Percentiles rank a stretch among this genome's conserved stretches.
These are phyloP conservation scores for Agastache rugosa DNA, from an alignment of 257 asterid species.

Conservation along the genomic window DNA sequence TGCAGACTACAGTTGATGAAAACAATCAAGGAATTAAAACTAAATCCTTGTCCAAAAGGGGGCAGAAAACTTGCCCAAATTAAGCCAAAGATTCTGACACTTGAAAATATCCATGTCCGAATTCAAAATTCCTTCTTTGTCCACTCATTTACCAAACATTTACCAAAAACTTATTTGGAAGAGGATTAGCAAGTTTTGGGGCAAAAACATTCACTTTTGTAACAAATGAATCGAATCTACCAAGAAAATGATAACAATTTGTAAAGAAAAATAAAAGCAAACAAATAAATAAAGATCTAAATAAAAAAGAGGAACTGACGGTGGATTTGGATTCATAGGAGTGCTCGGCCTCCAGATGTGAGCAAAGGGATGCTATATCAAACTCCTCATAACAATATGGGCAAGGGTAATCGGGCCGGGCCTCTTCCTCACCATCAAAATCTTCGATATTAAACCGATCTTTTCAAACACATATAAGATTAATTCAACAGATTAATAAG, in stretches of 20 bases:
- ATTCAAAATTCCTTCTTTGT: neutral
- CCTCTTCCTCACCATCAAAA: conserved; percentile 78
- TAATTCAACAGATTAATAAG: neutral
- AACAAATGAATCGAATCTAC: conserved; percentile 29
- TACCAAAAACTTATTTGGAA: neutral
- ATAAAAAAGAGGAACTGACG: conserved; percentile 54
- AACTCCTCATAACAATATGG: conserved; percentile 87
- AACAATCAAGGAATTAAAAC: neutral
- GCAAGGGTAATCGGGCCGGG: conserved; percentile 74
- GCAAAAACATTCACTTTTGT: neutral
- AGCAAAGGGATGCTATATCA: conserved; percentile 79
- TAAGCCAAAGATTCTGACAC: neutral
- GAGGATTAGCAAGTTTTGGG: conserved; percentile 11
- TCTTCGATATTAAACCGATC: conserved; percentile 73
- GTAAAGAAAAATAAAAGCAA: neutral
- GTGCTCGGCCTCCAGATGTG: conserved; percentile 82
- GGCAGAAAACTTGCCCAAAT: neutral
- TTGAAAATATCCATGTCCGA: conserved; percentile 5
- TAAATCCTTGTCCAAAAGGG: neutral
- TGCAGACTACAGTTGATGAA: neutral
- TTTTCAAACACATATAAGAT: conserved; percentile 38
- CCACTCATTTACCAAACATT: conserved; percentile 24
- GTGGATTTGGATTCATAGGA: conserved; percentile 71
- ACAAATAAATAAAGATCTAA: neutral
- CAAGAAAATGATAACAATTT: neutral